These are phyloP conservation scores for Penicillium hesseltinei DNA, from an alignment of 2,329 filamentous ascomycete species.

Conservation along the genomic window DNA sequence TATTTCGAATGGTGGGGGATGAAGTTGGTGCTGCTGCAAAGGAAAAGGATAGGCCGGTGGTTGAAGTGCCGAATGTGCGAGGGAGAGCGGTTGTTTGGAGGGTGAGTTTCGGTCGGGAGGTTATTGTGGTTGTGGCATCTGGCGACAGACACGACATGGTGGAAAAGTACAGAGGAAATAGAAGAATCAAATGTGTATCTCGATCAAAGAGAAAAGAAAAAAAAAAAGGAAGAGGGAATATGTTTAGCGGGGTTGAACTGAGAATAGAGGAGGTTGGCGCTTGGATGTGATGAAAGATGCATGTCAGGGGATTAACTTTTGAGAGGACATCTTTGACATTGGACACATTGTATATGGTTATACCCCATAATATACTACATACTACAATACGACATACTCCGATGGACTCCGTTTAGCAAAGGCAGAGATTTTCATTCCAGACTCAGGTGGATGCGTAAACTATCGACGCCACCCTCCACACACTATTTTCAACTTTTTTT, in stretches of 20 bases:
- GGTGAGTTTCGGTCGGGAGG: conserved; percentile 57
- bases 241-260: conserved; percentile 18
- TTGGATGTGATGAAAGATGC: conserved; percentile 14
- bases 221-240: neutral
- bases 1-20: conserved; percentile 62
- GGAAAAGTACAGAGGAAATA: conserved; percentile 4
- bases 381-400: neutral
- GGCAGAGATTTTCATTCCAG: conserved; percentile 4
- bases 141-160: conserved; percentile 24
- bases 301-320: neutral
- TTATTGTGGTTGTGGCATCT: conserved; percentile 18
- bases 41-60: conserved; percentile 53
- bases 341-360: too few species aligned
- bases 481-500: neutral
- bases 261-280: conserved; percentile 23
- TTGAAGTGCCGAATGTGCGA: conserved; percentile 54
- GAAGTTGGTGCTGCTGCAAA: conserved; percentile 48
- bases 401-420: neutral
- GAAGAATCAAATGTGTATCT: conserved; percentile 7
- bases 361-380: too few species aligned
- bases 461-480: conserved; percentile 6
- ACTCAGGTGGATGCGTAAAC: conserved; percentile 6
- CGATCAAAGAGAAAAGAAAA: conserved; percentile 7
- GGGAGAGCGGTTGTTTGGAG: conserved; percentile 56
- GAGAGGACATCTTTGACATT: too few species aligned